A percentile compares a stretch with the other conserved stretches of the same genome.
Conservation (phyloP, 2,329 filamentous ascomycete species). For the Scedosporium minutisporum region DNA sequence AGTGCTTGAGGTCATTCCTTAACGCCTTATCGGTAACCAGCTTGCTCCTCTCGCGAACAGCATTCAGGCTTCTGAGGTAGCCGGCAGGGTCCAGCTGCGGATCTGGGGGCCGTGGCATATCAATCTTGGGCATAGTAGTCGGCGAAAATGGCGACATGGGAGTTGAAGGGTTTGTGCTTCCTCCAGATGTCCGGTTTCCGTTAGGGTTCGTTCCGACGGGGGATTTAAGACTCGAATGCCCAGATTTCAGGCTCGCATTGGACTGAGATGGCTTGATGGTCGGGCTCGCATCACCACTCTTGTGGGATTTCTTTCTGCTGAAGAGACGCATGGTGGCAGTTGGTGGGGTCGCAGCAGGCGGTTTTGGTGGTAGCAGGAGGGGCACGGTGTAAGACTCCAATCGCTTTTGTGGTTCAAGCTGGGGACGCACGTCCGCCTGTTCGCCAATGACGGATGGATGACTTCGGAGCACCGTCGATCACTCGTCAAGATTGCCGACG, state of each 20-base stretch:
- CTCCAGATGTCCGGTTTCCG: slow-evolving; percentile 41
- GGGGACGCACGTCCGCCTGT: not conserved
- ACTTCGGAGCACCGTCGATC: not conserved
- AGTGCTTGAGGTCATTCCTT: slow-evolving; percentile 70
- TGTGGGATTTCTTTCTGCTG: slow-evolving; percentile 9
- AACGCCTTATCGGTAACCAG: slow-evolving; percentile 69
- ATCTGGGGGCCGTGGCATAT: slow-evolving; percentile 77
- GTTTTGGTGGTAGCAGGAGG: not conserved
- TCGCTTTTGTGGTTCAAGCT: not conserved
- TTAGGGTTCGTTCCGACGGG: slow-evolving; percentile 24
- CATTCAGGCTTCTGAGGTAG: slow-evolving; percentile 81
- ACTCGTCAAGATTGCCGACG: not conserved
- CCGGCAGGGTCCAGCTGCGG: slow-evolving; percentile 79
- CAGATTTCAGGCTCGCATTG: slow-evolving; percentile 42
- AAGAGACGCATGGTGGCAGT: slow-evolving; percentile 10
- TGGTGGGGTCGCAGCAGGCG: not conserved
- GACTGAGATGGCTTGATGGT: slow-evolving; percentile 35
- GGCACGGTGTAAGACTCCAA: not conserved
- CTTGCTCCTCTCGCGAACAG: slow-evolving; percentile 71
- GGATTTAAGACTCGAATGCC: slow-evolving; percentile 36
- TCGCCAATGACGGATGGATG: not conserved
- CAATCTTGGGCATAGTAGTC: slow-evolving; percentile 58
- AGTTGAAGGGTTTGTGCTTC: slow-evolving; percentile 36
- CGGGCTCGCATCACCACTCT: slow-evolving; percentile 15
- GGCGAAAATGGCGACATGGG: slow-evolving; percentile 43